Evolutionary conservation across 1,139 yeast species (phyloP).

Genomic region (Scheffersomyces illinoinensis): DNA sequence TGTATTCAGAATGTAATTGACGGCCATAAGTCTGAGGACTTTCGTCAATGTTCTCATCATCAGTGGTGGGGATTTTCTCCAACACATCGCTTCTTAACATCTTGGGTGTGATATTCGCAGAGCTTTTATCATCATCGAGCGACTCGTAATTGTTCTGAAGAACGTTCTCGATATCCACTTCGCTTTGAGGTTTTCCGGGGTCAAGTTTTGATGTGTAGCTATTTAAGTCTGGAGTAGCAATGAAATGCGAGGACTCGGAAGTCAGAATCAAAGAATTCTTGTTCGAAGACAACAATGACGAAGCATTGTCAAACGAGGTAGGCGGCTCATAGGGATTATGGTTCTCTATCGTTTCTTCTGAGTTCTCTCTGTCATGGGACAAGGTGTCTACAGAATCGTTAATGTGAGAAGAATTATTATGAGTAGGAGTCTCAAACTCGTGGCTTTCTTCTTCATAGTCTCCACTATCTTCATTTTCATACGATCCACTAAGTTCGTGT

Average conservation of each 20-base stretch:
- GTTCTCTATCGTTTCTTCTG: slow-evolving; percentile 1
- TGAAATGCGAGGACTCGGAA: background rate
- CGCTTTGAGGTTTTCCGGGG: slow-evolving; percentile 37
- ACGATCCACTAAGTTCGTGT: background rate
- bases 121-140: background rate
- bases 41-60: slow-evolving; percentile 36
- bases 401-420: background rate
- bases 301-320: background rate
- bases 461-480: background rate
- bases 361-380: slow-evolving; percentile 5
- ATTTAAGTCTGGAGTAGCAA: slow-evolving; percentile 10
- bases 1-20: background rate
- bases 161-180: background rate
- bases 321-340: background rate
- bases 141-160: slow-evolving; percentile 1
- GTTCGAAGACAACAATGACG: background rate
- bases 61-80: slow-evolving; percentile 35
- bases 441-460: background rate
- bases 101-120: background rate
- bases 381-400: slow-evolving; percentile 5
- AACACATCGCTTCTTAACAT: slow-evolving; percentile 25
- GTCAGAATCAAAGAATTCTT: background rate
- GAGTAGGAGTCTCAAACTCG: background rate
- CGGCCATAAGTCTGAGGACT: background rate
- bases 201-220: slow-evolving; percentile 33